Percentiles rank a stretch among this genome's conserved stretches.
phyloP scores from a whole-genome alignment of 2,329 filamentous ascomycete species.

The Phaeophleospora eucalypticola region DNA sequence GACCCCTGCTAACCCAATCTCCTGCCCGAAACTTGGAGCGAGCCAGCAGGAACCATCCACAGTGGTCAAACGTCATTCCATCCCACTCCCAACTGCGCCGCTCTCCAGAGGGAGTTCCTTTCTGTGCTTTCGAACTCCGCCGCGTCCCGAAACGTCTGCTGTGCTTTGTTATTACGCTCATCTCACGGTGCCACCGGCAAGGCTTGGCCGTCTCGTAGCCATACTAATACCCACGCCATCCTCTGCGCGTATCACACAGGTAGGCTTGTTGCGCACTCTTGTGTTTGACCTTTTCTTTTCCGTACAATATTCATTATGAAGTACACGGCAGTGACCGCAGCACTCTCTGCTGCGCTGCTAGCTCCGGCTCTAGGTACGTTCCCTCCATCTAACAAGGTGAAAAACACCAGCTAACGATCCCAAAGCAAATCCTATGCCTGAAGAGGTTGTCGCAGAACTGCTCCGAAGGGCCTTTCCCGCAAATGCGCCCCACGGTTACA shows the following conservation, averaged over 20 bases:
- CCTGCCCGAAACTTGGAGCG: too few relatives aligned
- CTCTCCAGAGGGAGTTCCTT: too few relatives aligned
- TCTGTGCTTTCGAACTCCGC: too few relatives aligned
- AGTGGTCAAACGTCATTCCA: too few relatives aligned
- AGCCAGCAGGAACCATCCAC: too few relatives aligned
- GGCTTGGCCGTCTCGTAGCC: neutral
- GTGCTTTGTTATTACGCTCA: too few relatives aligned
- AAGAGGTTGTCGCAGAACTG: slow-evolving; percentile 5
- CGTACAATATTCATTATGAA: neutral
- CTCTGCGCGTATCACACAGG: too few relatives aligned
- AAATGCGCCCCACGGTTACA: slow-evolving; percentile 65
- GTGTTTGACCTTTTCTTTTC: neutral
- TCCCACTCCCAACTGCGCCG: too few relatives aligned
- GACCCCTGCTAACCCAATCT: too few relatives aligned
- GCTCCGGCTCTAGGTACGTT: slow-evolving; percentile 8
- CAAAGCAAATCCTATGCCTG: slow-evolving; percentile 6
- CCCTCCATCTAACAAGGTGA: neutral
- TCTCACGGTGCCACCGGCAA: neutral
- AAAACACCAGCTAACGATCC: neutral
- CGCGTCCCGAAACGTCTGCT: neutral
- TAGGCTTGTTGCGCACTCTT: too few relatives aligned
- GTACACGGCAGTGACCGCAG: neutral
- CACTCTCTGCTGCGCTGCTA: slow-evolving; percentile 5
- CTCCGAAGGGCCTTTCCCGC: slow-evolving; percentile 38
- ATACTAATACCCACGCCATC: too few relatives aligned